These are phyloP conservation scores for Cyclanthera cordifolia DNA, from an alignment of 306 rosid species.

Conservation along the genomic window DNA sequence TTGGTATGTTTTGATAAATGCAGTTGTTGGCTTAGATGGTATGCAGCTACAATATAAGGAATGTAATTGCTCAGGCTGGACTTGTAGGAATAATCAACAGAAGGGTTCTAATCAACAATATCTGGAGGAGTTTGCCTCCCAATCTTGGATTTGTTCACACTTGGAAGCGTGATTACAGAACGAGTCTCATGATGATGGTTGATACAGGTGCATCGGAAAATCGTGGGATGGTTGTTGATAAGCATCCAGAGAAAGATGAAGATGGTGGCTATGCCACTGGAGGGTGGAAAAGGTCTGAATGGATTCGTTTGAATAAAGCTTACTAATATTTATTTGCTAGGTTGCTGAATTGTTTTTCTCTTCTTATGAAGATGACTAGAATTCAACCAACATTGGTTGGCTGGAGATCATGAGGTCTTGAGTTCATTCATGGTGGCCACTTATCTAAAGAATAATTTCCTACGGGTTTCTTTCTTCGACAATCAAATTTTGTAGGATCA, in stretches of 20 bases:
- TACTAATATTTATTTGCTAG: constrained; percentile 1
- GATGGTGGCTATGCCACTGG: constrained; percentile 51
- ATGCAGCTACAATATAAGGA: constrained; percentile 43
- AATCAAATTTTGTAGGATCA: no score
- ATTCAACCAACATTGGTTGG: not conserved
- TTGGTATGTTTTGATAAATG: not conserved
- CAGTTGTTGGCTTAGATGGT: constrained; percentile 39
- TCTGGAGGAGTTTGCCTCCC: constrained; percentile 26
- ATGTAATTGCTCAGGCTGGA: constrained; percentile 47
- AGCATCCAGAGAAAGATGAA: constrained; percentile 44
- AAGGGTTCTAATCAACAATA: constrained; percentile 22
- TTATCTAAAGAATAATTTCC: no score
- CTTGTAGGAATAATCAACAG: constrained; percentile 20
- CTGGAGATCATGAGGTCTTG: no score
- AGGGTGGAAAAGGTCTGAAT: constrained; percentile 67
- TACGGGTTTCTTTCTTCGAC: no score
- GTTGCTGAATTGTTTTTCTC: not conserved
- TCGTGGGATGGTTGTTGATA: constrained; percentile 32
- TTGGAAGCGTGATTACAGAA: constrained; percentile 29
- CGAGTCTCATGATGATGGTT: constrained; percentile 56
- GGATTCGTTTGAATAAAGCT: not conserved
- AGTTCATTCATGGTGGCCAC: no score
- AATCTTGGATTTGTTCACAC: constrained; percentile 14
- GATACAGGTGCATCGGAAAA: constrained; percentile 43
- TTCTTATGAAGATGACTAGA: not conserved